Evolutionary conservation across 2,329 filamentous ascomycete genomes (phyloP), one percentile per base, ranked within the genome.

Genomic region (Plectosphaerella sp.): DNA sequence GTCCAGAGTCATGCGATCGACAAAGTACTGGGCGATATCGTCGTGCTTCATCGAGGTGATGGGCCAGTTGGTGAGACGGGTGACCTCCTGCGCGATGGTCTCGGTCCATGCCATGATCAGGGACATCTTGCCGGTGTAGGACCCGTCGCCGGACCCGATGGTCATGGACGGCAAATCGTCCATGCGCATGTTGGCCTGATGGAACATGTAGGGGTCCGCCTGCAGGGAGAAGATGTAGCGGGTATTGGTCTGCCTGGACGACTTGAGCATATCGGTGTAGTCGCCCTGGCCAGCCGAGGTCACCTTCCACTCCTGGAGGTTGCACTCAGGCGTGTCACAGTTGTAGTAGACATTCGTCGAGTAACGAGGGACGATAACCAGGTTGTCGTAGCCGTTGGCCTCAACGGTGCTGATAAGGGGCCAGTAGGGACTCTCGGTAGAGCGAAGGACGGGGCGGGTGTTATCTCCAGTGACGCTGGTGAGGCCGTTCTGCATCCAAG

Each of bases 321-420:
- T 84, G 62, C 82, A 86, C 20, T 66, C 70, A 2, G 79, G 71
- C 15, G 73, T 74, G 60, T 83, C 76, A 63, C 82, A 85, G 67
- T 86, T 84, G 72, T 82, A 86, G 69, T 84, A 86, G 54, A 86
- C 84, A 42, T 78, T 76, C 3, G 79, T 81, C 1, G 82, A 78
- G 76, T 77, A 86, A 45, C 82, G 78, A 5, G 80, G 80, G 61
- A 82, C 77, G 48, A 85, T 72, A 53, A 74, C 73, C 41, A 83
- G 70, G 1, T 82, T 82, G 43, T 66, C 75, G 57, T 77, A 80
- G 1, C 82, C 82, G 58, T 85, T 80, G 11, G 55, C 60, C 1
- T 65, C 72, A 0, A 75, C 71, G 3, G 69, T 83, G 48, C 74
- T 79, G 48, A 75, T 79, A 36, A 80, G 71, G 1, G 81, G 78